These are phyloP conservation scores for Fallopia convolvulus DNA, from an alignment of 148 eudicot species.

Conservation along the genomic window DNA sequence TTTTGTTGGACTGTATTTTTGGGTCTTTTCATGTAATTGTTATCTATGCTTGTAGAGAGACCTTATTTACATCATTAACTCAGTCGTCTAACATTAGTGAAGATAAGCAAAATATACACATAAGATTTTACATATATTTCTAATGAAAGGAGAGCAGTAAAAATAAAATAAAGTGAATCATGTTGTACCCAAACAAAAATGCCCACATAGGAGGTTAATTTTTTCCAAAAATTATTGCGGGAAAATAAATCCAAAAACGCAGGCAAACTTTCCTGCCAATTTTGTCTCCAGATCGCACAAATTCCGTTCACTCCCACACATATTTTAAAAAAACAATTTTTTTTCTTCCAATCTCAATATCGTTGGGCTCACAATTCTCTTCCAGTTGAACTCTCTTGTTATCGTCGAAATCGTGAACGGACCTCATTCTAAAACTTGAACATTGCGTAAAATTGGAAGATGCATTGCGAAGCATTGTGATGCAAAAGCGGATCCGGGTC, in stretches of 20 bases:
- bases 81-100: too few species aligned
- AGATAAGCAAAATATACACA: too few species aligned
- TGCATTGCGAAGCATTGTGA: neutral
- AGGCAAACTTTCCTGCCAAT: conserved; percentile 2
- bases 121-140: too few species aligned
- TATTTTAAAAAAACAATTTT: neutral
- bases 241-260: conserved; percentile 1
- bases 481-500: neutral
- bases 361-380: neutral
- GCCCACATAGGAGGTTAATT: too few species aligned
- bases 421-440: neutral
- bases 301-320: neutral
- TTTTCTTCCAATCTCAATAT: neutral
- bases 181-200: too few species aligned
- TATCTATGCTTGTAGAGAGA: neutral
- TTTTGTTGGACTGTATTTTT: neutral
- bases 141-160: too few species aligned
- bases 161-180: too few species aligned
- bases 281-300: conserved; percentile 4
- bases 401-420: neutral
- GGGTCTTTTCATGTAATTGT: neutral
- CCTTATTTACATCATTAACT: too few species aligned
- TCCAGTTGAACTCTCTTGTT: neutral
- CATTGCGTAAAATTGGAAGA: neutral
- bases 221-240: neutral